Evolutionary conservation across 805 yeast genomes (phyloP).

Genomic region (Wickerhamiella cacticola): DNA sequence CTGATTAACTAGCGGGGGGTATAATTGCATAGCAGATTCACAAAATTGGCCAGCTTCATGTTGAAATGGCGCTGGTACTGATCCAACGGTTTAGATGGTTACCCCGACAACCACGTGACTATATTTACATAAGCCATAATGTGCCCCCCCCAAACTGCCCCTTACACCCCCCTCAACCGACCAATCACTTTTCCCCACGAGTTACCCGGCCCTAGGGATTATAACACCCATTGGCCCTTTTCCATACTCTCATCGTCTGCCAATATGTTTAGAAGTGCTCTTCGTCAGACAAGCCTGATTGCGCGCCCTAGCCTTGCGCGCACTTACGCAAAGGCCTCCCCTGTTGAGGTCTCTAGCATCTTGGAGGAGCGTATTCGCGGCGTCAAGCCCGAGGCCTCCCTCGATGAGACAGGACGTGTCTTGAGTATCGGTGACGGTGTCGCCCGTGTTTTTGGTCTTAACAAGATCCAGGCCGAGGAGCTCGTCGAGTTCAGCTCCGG

Average conservation of each 20-base stretch:
- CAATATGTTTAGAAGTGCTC: conserved; percentile 32
- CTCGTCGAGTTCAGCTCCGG: conserved; percentile 98
- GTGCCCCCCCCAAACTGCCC: too few relatives aligned
- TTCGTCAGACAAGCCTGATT: conserved; percentile 31
- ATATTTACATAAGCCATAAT: too few relatives aligned
- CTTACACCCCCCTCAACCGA: too few relatives aligned
- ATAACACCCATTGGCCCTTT: conserved; percentile 12
- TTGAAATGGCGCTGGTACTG: too few relatives aligned
- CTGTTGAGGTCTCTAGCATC: conserved; percentile 98
- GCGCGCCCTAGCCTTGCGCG: conserved; percentile 46
- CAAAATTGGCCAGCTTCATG: too few relatives aligned
- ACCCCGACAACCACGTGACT: conserved; percentile 1
- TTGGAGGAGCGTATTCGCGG: conserved; percentile 99
- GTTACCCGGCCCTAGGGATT: conserved; percentile 11
- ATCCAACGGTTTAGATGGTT: too few relatives aligned
- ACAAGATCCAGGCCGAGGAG: conserved; percentile 99
- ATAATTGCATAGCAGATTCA: too few relatives aligned
- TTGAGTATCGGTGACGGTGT: conserved; percentile 99
- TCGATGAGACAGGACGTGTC: conserved; percentile 99
- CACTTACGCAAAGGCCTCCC: conserved; percentile 95
- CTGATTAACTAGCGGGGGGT: too few relatives aligned
- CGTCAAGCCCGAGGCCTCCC: conserved; percentile 91
- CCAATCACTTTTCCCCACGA: conserved; percentile 1
- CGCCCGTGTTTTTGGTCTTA: conserved; percentile 99
- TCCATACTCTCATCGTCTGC: conserved; percentile 13